A percentile compares a stretch with the other conserved stretches of the same genome.
Evolutionary conservation across 805 yeast genomes (phyloP).

Genomic region (Candida koratica): DNA sequence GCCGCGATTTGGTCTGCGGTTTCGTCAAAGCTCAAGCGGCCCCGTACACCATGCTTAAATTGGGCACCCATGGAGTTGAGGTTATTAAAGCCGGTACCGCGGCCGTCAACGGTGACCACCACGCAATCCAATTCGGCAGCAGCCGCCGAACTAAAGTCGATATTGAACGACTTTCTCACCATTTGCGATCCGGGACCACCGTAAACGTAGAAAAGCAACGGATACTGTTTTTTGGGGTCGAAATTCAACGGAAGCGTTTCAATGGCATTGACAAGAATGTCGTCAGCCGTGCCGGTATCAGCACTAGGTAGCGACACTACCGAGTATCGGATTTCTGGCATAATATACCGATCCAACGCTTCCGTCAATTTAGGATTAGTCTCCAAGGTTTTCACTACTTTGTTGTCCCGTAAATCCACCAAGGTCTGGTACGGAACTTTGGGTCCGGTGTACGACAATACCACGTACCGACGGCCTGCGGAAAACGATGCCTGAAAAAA

Average conservation of each 20-base stretch:
- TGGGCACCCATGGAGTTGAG: conserved; percentile 41
- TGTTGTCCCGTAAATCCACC: conserved; percentile 37
- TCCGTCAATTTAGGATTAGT: conserved; percentile 42
- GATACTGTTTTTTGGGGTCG: conserved; percentile 61
- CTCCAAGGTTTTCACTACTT: conserved; percentile 41
- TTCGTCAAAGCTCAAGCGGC: conserved; percentile 76
- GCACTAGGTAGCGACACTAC: conserved; percentile 51
- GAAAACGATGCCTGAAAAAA: conserved; percentile 74
- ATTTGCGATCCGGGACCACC: conserved; percentile 96
- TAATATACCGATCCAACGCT: conserved; percentile 40
- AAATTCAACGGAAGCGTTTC: conserved; percentile 80
- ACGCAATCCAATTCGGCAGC: conserved; percentile 76
- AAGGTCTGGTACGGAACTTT: conserved; percentile 73
- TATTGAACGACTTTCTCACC: conserved; percentile 58
- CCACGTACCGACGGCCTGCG: conserved; percentile 67
- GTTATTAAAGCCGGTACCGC: conserved; percentile 94
- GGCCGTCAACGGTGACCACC: conserved; percentile 93
- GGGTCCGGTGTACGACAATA: conserved; percentile 77
- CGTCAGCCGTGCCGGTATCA: conserved; percentile 42
- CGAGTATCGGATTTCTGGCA: conserved; percentile 57
- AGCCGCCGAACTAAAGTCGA: conserved; percentile 68
- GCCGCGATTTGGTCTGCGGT: conserved; percentile 83
- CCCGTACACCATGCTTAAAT: conserved; percentile 77
- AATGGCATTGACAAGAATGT: conserved; percentile 54
- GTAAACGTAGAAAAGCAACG: conserved; percentile 83